A percentile compares a stretch with the other conserved stretches of the same genome.
phyloP scores from a whole-genome alignment of 75 land plant genomes.

The Picea glauca region DNA sequence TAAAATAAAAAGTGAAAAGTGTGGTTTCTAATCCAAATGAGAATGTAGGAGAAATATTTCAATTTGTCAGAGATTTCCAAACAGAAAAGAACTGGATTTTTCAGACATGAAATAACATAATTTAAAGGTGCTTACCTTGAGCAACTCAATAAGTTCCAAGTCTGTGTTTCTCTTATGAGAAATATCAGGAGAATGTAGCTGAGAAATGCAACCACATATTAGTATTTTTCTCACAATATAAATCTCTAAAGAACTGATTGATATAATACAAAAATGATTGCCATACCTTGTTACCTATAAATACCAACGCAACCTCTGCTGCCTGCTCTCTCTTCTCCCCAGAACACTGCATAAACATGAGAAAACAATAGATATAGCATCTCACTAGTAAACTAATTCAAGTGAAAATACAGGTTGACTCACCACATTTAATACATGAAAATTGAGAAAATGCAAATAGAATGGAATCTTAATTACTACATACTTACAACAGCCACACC shows the following conservation, averaged over 20 bases:
- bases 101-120: not conserved
- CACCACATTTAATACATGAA: not conserved
- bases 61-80: not conserved
- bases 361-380: not conserved
- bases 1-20: not conserved
- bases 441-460: not conserved
- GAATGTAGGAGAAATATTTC: not conserved
- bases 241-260: not conserved
- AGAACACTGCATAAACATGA: constrained; percentile 1
- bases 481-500: not conserved
- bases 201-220: not conserved
- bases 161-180: constrained; percentile 1
- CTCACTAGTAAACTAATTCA: not conserved
- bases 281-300: constrained; percentile 7
- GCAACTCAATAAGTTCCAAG: constrained; percentile 6
- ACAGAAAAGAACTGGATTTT: not conserved
- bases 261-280: not conserved
- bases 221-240: not conserved
- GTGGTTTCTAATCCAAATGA: not conserved
- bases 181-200: not conserved
- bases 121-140: not conserved
- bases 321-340: constrained; percentile 3
- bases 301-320: constrained; percentile 5
- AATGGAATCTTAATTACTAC: not conserved
- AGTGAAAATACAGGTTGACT: not conserved